phyloP scores from a whole-genome alignment of 2,329 filamentous ascomycete species.

The Madurella fahalii region DNA sequence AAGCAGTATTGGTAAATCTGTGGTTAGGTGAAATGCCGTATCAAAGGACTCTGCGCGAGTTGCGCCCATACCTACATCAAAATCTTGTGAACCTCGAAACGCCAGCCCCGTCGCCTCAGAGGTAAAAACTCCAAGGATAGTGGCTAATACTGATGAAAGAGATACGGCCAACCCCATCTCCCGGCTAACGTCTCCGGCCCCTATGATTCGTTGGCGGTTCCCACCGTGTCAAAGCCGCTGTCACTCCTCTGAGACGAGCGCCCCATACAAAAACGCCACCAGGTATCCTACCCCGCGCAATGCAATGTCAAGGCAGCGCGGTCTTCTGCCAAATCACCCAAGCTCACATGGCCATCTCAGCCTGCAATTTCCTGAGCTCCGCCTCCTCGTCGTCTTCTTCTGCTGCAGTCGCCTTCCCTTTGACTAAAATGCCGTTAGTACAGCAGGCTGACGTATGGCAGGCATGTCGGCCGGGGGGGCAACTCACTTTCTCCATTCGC shows the following conservation, averaged over 20 bases:
- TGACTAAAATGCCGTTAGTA: slow-evolving; percentile 38
- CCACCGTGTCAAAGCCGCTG: background rate
- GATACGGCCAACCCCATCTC: background rate
- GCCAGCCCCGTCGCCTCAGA: slow-evolving; percentile 15
- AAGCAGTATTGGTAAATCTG: no score
- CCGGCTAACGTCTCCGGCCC: background rate
- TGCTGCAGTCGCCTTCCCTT: slow-evolving; percentile 46
- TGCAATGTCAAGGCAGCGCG: background rate
- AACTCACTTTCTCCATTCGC: slow-evolving; percentile 72
- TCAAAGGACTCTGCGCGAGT: background rate
- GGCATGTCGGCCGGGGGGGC: background rate
- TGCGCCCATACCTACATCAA: slow-evolving; percentile 4
- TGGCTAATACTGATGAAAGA: background rate
- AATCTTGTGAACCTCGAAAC: slow-evolving; percentile 17
- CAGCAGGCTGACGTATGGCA: background rate
- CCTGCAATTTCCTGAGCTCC: slow-evolving; percentile 87
- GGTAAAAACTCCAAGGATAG: background rate
- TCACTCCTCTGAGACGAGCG: background rate
- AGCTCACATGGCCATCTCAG: slow-evolving; percentile 89
- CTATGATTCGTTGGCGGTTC: background rate
- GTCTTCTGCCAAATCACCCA: slow-evolving; percentile 9
- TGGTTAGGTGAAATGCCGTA: background rate
- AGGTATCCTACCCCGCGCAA: background rate
- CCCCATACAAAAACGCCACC: background rate
- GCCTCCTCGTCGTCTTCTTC: slow-evolving; percentile 95